phyloP scores from a whole-genome alignment of 495 filamentous ascomycete genomes.

The Xylaria intraflava region DNA sequence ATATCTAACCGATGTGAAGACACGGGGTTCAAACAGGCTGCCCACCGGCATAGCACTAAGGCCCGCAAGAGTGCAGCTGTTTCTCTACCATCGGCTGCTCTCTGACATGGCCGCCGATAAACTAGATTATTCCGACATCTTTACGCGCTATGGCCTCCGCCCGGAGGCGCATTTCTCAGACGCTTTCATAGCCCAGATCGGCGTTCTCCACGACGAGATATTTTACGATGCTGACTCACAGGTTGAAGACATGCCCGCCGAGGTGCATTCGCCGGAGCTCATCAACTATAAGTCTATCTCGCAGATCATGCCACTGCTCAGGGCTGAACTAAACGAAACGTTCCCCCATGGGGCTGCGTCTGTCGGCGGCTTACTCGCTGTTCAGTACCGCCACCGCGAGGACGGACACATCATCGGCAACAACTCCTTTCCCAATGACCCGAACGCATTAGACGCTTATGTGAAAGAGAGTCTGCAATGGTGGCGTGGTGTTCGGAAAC shows the following conservation, averaged over 20 bases:
- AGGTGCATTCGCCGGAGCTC: conserved; percentile 29
- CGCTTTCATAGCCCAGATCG: conserved; percentile 72
- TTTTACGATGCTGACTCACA: conserved; percentile 35
- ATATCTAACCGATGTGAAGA: conserved; percentile 88
- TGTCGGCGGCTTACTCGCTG: conserved; percentile 53
- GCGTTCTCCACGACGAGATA: conserved; percentile 55
- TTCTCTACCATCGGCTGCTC: conserved; percentile 85
- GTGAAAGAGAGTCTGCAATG: conserved; percentile 64
- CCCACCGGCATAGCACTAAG: conserved; percentile 65
- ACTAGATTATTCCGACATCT: conserved; percentile 61
- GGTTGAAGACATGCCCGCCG: conserved; percentile 2
- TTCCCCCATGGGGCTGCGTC: conserved; percentile 47
- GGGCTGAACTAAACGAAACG: conserved; percentile 45
- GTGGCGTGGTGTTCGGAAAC: conserved; percentile 76
- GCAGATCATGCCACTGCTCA: conserved; percentile 32
- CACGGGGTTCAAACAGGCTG: conserved; percentile 53
- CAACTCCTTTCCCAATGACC: conserved; percentile 65
- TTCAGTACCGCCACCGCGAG: conserved; percentile 52
- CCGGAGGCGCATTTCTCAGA: conserved; percentile 63
- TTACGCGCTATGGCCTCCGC: conserved; percentile 63
- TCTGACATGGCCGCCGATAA: conserved; percentile 61
- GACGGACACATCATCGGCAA: conserved; percentile 55
- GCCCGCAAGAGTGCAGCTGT: conserved; percentile 76
- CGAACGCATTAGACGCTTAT: conserved; percentile 54
- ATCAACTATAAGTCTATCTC: conserved; percentile 36